Evolutionary conservation across 23 red algal genomes (phyloP), one percentile per base, ranked within the genome.

Genomic region (Gracilaria vermiculophylla): DNA sequence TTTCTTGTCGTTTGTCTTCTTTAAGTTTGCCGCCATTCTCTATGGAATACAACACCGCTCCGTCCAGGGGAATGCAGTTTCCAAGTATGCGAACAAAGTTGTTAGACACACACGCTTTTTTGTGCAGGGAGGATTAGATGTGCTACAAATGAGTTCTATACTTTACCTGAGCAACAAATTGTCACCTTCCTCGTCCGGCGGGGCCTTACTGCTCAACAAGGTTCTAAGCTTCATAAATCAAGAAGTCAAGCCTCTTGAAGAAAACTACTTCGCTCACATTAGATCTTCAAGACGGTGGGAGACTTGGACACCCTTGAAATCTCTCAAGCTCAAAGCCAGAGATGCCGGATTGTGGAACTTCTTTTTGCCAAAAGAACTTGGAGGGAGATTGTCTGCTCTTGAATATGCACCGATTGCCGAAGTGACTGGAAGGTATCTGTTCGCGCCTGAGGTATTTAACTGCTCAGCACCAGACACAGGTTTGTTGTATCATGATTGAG

Each of bases 401-500:
- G 89, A 97, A 82, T 97, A 97, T 65, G 81, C 89, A 2, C 85
- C 80, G 15, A 57, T 97, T 40, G 95, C 95, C 28, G 77, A 83
- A 43, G 31, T 91, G 0, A 92, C 80, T 11, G 95, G 95, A 27
- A 58, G 77, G 19, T 82, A 60, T 57, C 27, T 73, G 16, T 94
- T 60, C 52, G 90, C 69, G 0, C 58, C 95, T 9, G 90, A 93
- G 64, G 82, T 83, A n/a, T 93, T 97, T 53, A 97, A 97, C 89
- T 97, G 95, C 65, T 92, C 86, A 21, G 90, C 95, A 5, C 95
- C 95, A 17, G 95, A 97, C 36, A 97, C 95, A 78, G 84, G 84
- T 88, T 66, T 13, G 45, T 83, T 67, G 27, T 35, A 14, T 3
- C 40, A 29, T 20, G 16, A 36, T 20, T 20, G 15, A n/a, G 2